phyloP scores from a whole-genome alignment of 257 asterid genomes.

The Solanum verrucosum region DNA sequence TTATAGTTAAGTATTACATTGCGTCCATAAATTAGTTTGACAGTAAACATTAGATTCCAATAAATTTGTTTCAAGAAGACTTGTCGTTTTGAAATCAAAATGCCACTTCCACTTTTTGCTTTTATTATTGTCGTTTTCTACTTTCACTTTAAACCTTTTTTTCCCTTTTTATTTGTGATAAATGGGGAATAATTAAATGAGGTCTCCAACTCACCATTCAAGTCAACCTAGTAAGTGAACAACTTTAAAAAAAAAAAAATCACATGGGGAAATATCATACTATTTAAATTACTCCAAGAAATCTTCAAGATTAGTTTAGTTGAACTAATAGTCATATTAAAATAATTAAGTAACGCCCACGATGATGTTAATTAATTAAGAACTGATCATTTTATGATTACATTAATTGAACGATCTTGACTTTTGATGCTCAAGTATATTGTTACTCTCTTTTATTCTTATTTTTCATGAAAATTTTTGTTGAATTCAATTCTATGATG shows the following conservation, averaged over 20 bases:
- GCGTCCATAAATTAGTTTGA: too few species aligned
- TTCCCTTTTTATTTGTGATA: neutral
- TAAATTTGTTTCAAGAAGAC: neutral
- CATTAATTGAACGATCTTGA: neutral
- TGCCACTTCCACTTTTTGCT: neutral
- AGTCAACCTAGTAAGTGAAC: neutral
- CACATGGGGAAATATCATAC: neutral
- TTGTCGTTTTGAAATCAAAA: neutral
- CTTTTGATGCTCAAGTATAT: neutral
- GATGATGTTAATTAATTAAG: neutral
- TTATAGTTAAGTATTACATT: neutral
- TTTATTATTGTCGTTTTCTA: neutral
- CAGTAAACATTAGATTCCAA: neutral
- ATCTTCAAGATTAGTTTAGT: neutral
- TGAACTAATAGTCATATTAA: neutral
- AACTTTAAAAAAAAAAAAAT: neutral
- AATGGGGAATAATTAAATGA: neutral
- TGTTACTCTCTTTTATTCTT: neutral
- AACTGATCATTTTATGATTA: neutral
- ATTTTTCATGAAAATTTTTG: neutral
- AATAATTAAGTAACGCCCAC: neutral
- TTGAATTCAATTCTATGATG: neutral
- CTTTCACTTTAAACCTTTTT: neutral
- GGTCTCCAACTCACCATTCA: neutral
- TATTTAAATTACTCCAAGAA: neutral